These are phyloP conservation scores for Leccinum pellstonianum DNA, from an alignment of 768 basidiomycete species.

Conservation along the genomic window DNA sequence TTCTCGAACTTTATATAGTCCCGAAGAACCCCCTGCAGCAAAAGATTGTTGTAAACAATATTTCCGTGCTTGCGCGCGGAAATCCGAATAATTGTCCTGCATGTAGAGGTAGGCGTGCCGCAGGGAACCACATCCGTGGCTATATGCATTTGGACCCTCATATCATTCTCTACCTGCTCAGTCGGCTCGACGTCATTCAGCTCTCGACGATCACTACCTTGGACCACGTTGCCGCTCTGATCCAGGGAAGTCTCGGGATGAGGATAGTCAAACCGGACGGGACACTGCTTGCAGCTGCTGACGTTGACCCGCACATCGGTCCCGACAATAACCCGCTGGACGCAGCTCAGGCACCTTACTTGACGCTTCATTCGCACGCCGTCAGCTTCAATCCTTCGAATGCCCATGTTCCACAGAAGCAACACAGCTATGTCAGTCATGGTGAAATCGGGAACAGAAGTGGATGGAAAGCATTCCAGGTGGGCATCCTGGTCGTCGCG, in stretches of 20 bases:
- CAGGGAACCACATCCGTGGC: constrained; percentile 15
- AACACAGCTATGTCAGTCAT: neutral
- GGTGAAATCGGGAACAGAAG: neutral
- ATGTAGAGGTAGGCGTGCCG: constrained; percentile 11
- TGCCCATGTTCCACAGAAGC: neutral
- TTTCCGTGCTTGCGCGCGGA: constrained; percentile 12
- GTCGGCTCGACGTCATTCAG: neutral
- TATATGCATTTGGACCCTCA: constrained; percentile 16
- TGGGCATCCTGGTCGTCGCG: neutral
- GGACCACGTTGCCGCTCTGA: neutral
- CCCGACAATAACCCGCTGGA: neutral
- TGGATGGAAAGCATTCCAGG: constrained; percentile 7
- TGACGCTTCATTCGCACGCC: constrained; percentile 15
- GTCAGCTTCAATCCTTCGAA: neutral
- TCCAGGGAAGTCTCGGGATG: constrained; percentile 11
- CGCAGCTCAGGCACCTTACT: constrained; percentile 1
- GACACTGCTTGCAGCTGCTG: constrained; percentile 6
- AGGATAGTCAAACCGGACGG: constrained; percentile 16
- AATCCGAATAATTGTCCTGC: constrained; percentile 6
- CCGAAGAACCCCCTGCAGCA: neutral
- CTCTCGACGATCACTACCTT: constrained; percentile 5
- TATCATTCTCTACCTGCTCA: constrained; percentile 12
- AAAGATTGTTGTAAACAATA: constrained; percentile 11
- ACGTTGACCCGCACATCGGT: neutral
- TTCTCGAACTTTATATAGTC: constrained; percentile 18